Evolutionary conservation across 2,329 filamentous ascomycete species (phyloP).

Genomic region (Trichoderma koningiopsis): DNA sequence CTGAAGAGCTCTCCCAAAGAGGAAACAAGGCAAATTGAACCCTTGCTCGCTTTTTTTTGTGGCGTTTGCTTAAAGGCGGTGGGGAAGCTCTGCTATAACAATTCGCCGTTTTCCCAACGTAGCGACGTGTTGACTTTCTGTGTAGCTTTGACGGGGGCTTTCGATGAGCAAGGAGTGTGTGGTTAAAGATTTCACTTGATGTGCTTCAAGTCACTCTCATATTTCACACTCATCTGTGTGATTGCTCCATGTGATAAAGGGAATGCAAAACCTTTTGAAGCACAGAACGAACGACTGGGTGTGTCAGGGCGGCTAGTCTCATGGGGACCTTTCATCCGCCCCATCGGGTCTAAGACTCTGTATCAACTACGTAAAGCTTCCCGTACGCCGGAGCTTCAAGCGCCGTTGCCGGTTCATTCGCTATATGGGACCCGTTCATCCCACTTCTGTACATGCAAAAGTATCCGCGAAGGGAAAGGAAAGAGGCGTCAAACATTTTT

Average conservation of each 20-base stretch:
- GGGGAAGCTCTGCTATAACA: neutral
- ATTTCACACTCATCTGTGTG: neutral
- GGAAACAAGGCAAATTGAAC: constrained; percentile 17
- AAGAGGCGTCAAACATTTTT: neutral
- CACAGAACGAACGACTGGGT: neutral
- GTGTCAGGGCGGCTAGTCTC: constrained; percentile 8
- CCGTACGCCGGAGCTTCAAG: neutral
- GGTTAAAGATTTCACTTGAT: neutral
- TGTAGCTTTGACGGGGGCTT: neutral
- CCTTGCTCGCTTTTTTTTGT: constrained; percentile 14
- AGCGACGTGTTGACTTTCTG: neutral
- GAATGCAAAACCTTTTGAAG: neutral
- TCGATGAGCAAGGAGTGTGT: neutral
- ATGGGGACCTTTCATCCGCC: neutral
- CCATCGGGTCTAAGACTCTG: constrained; percentile 2
- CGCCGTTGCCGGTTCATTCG: neutral
- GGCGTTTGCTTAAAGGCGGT: constrained; percentile 9
- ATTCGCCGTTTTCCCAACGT: neutral
- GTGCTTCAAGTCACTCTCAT: neutral
- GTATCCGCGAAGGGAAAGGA: neutral
- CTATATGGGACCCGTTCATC: neutral
- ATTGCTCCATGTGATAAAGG: neutral
- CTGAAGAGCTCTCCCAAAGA: constrained; percentile 23
- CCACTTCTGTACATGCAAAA: neutral
- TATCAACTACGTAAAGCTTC: neutral